Base-by-base conservation (phyloP, 2,329 filamentous ascomycete genomes). In the Cercospora sp. region DNA sequence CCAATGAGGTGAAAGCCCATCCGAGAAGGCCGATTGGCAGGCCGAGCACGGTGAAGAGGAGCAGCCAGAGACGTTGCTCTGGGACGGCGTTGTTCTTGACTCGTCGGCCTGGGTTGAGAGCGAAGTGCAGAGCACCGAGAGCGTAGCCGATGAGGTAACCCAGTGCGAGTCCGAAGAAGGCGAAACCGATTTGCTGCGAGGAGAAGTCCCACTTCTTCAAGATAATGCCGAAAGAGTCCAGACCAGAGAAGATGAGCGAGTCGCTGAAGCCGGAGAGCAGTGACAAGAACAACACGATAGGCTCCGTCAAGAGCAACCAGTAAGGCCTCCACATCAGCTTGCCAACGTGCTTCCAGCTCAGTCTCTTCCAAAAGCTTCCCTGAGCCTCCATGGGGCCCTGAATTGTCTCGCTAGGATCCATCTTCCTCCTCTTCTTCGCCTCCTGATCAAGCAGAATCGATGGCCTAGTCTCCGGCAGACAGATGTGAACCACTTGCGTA, bases 161-260 rank as follows among this genome's bases (percentile, higher is more conserved):
- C 26, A 91, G 71, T 23, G 89, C 84, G 51, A 92, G 88, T 2
- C 76, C 74, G 42, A 69, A 72, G 76, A 92, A 90, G 0, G 86
- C 78, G 23, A 91, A 80, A 0, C 88, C 89, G 1, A 88, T 79
- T 8, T 84, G 79, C 2, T 89, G 78, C 7, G 84, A 83, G 23
- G 79, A 79, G 72, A 92, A 92, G 55, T 80, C 74, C 89, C 89
- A 93, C 16, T 82, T 79, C 12, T 57, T 58, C 73, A 91, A 91
- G 2, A 93, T 90, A 1, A 91, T 82, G 0, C 82, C 79, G 72
- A 91, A 93, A 0, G 88, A 90, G 76, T 92, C 89, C 64, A 92
- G 87, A 77, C 90, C 91, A 83, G 91, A 91, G 82, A 92, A 93
- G 79, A 92, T 92, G 3, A 93, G 85, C 2, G 89, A 89, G 68